Evolutionary conservation across 139 green algal species (phyloP), one percentile per base, ranked within the genome.

Genomic region (Micromonas pusilla): DNA sequence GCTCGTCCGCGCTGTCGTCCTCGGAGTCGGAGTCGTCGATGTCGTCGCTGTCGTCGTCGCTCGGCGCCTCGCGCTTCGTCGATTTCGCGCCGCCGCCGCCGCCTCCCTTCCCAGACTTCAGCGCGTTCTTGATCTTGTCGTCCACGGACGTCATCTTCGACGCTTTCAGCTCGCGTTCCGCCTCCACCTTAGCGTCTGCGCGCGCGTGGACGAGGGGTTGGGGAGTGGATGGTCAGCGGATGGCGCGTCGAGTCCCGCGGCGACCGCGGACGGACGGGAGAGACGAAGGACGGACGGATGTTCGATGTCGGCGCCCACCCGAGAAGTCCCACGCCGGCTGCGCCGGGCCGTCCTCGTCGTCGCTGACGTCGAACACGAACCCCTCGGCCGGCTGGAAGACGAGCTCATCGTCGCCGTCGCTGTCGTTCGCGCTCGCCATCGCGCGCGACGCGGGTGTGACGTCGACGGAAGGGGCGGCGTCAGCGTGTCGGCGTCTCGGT

Each of bases 101-200:
- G 28, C 31, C 63, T 34, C 5, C 5, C 31, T 34, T 70, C n/a
- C 20, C 63, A 25, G 13, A 34, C 63, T 16, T 34, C 2, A 23
- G 45, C 9, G 45, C 31, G 21, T 34, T 70, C 63, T 70, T 20
- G 31, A 75, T 75, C 68, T 75, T 75, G 6, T 60, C 68, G 33
- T 75, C 68, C 68, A 75, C 68, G 37, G 34, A 62, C 37, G 68
- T 75, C 36, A 34, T 33, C 16, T 26, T 16, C 21, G 1, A 0
- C 1, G 37, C 37, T 1, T 32, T 32, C 21, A 75, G 36, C 33
- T 75, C 68, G 13, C 38, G 23, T 16, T 32, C 37, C 37, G 37
- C 37, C 36, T 63, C 37, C 16, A 13, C 37, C 3, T 63, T 32
- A 1, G 37, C 23, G 37, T 63, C 30, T 3, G 30, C n/a, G n/a